Evolutionary conservation across 768 basidiomycete species (phyloP).

Genomic region (Podaxis rugospora): DNA sequence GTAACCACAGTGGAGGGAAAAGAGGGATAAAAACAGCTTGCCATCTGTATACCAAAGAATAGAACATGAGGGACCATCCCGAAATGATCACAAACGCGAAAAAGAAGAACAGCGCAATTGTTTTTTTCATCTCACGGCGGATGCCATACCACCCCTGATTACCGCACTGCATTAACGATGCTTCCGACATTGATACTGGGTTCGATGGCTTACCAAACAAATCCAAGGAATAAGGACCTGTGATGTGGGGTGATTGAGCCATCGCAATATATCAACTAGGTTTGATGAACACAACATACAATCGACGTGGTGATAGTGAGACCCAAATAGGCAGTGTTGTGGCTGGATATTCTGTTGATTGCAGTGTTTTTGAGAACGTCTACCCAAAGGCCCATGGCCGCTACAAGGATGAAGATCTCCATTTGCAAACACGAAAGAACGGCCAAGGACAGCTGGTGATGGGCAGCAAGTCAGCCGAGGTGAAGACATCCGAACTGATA

Average conservation of each 20-base stretch:
- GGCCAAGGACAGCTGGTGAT: slow-evolving; percentile 46
- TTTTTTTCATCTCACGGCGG: slow-evolving; percentile 35
- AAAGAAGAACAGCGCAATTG: slow-evolving; percentile 33
- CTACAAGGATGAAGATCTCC: slow-evolving; percentile 45
- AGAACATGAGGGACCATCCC: slow-evolving; percentile 42
- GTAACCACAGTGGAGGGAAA: slow-evolving; percentile 13
- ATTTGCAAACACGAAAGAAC: slow-evolving; percentile 52
- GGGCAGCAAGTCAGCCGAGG: not conserved
- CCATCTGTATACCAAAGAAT: slow-evolving; percentile 42
- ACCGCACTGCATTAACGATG: not conserved
- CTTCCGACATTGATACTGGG: not conserved
- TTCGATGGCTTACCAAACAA: slow-evolving; percentile 31
- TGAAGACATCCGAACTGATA: not conserved
- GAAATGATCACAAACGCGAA: slow-evolving; percentile 32
- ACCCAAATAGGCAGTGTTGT: slow-evolving; percentile 38
- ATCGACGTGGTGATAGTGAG: slow-evolving; percentile 40
- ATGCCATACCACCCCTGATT: slow-evolving; percentile 52
- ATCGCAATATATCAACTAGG: not conserved
- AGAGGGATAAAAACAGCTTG: slow-evolving; percentile 13
- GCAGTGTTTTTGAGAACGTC: slow-evolving; percentile 47
- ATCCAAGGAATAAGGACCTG: slow-evolving; percentile 52
- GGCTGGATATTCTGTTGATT: slow-evolving; percentile 36
- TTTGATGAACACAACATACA: slow-evolving; percentile 25
- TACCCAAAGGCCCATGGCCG: slow-evolving; percentile 51
- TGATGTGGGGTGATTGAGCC: not conserved